Evolutionary conservation across 371 early-diverging fungal genomes (phyloP).

Genomic region (Circinella minor): DNA sequence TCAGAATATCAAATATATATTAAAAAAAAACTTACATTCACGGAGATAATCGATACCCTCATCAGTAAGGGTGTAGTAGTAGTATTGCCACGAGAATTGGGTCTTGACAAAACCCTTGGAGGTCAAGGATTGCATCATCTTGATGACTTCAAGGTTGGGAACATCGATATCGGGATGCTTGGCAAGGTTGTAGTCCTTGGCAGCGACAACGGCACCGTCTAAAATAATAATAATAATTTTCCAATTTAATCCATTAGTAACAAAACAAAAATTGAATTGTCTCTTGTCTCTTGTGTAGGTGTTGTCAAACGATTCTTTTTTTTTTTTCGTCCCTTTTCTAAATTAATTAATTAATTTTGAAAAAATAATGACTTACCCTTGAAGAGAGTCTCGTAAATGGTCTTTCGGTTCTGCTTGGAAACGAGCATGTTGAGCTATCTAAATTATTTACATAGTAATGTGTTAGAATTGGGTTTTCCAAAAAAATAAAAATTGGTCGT

Average conservation of each 20-base stretch:
- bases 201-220: constrained; percentile 98
- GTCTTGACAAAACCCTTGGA: constrained; percentile 96
- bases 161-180: constrained; percentile 96
- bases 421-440: constrained; percentile 79
- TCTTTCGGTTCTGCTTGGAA: constrained; percentile 95
- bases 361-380: constrained; percentile 57
- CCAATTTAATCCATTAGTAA: not conserved
- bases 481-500: too few relatives aligned
- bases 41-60: constrained; percentile 98
- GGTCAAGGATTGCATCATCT: constrained; percentile 96
- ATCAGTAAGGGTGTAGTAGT: constrained; percentile 98
- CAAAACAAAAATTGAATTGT: not conserved
- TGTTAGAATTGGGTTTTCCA: too few relatives aligned
- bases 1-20: not conserved
- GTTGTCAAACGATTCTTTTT: too few relatives aligned
- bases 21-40: constrained; percentile 59
- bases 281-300: too few relatives aligned
- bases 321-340: too few relatives aligned
- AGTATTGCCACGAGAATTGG: constrained; percentile 99
- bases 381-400: constrained; percentile 92
- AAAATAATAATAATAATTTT: constrained; percentile 19
- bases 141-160: constrained; percentile 98
- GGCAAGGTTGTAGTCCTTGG: constrained; percentile 97
- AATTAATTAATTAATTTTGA: not conserved
- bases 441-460: not conserved